Evolutionary conservation across 768 basidiomycete genomes (phyloP).

Genomic region (Leccinum sublutescens): DNA sequence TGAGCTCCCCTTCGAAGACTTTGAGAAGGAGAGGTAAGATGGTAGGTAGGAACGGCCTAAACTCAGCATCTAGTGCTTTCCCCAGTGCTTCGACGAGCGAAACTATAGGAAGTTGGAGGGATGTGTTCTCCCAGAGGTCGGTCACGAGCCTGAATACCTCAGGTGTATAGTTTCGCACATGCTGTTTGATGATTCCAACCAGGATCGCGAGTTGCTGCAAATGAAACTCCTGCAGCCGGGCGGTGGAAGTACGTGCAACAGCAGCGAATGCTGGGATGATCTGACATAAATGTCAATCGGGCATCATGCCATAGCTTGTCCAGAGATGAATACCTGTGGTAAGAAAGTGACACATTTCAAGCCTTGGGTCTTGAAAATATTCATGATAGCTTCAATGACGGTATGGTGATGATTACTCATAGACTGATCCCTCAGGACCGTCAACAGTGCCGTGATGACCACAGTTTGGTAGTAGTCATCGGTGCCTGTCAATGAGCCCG

Average conservation of each 20-base stretch:
- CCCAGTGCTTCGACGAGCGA: constrained; percentile 90
- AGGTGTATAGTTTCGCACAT: constrained; percentile 87
- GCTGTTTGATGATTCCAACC: constrained; percentile 95
- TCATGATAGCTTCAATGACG: constrained; percentile 97
- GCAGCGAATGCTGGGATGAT: constrained; percentile 94
- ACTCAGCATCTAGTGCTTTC: constrained; percentile 92
- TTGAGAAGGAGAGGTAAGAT: constrained; percentile 88
- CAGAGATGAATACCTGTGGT: constrained; percentile 62
- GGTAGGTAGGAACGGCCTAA: constrained; percentile 91
- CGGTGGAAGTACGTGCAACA: constrained; percentile 79
- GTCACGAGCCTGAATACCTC: constrained; percentile 83
- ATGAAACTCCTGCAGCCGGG: constrained; percentile 88
- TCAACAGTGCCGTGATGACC: constrained; percentile 83
- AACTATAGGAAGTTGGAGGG: constrained; percentile 89
- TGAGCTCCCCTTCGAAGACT: constrained; percentile 86
- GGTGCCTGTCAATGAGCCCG: constrained; percentile 58
- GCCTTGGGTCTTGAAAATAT: constrained; percentile 97
- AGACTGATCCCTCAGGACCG: constrained; percentile 86
- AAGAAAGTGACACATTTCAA: constrained; percentile 94
- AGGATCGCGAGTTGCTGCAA: constrained; percentile 94
- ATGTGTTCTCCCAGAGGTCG: constrained; percentile 85
- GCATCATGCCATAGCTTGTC: background rate
- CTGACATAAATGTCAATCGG: constrained; percentile 35
- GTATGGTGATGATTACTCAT: constrained; percentile 85
- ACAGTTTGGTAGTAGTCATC: constrained; percentile 99